Base-by-base conservation (phyloP, 1,284 basidiomycete genomes). In the Fomes fomentarius region DNA sequence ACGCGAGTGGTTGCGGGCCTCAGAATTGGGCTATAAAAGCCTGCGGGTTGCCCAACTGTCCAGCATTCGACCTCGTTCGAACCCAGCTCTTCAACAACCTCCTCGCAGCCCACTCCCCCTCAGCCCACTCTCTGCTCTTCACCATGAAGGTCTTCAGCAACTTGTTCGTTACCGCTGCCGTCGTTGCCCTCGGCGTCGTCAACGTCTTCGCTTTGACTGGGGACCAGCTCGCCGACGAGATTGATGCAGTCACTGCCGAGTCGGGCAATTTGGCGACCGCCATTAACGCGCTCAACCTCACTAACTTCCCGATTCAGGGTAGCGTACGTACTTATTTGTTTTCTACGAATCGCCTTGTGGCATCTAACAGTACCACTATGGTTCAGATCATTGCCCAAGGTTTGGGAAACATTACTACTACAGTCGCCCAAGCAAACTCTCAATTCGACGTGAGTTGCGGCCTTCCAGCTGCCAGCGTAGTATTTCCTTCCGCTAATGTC, bases 101-200 rank as follows among this genome's bases (percentile, higher is more conserved):
- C 25, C 17, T 14, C 39, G 12, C 15, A 28, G 11, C 31, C 31
- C 31, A 33, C 31, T 37, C 34, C 8, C 17, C 34, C 12, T 37
- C 34, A 17, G n/a, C 34, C 8, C 12, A n/a, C 17, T 17, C 28
- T 30, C 28, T 37, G 31, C 34, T 37, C 2, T 14, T 8, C 40
- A 43, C 8, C 21, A 50, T 50, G 48, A 50, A 26, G 40, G 14
- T 43, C 48, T 37, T 26, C 33, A 25, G 21, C 41, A 35, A 14
- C 19, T 3, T 50, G 31, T 33, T 50, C 40, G 11, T 40, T 21
- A 12, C 35, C 24, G 31, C 17, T 33, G 48, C 40, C 21, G 21
- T 50, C 40, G 40, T 28, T 15, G n/a, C 30, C 30, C 17, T 33
- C 31, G n/a, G 41, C 24, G 22, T 38, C 40, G 19, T 43, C 22